Evolutionary conservation across 108 stramenopile genomes (phyloP).

Genomic region (Discostella stelligeroides): DNA sequence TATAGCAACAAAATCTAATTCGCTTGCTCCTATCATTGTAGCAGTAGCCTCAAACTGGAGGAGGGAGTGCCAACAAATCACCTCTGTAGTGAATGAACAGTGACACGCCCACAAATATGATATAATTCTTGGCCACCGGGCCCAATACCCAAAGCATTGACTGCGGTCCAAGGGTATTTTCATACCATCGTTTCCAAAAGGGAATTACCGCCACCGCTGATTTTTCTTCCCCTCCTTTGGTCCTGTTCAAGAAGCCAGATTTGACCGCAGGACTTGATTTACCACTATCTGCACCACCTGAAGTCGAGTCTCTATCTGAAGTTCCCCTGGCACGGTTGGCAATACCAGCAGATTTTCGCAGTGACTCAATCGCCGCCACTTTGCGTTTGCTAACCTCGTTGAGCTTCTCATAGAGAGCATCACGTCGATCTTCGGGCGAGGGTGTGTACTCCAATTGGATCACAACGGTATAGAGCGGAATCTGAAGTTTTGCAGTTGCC

Average conservation of each 20-base stretch:
- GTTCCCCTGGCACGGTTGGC: conserved; percentile 49
- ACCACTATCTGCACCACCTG: conserved; percentile 11
- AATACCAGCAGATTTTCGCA: conserved; percentile 62
- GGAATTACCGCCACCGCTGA: conserved; percentile 14
- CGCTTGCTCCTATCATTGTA: too few relatives aligned
- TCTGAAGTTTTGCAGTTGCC: conserved; percentile 5
- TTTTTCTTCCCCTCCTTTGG: conserved; percentile 10
- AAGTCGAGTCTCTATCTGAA: conserved; percentile 12
- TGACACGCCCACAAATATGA: conserved; percentile 75
- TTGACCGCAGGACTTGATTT: conserved; percentile 58
- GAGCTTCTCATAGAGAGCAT: conserved; percentile 73
- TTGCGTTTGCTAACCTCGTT: conserved; percentile 77
- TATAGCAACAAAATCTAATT: too few relatives aligned
- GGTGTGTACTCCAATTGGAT: conserved; percentile 73
- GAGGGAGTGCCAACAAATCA: conserved; percentile 74
- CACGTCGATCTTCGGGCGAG: conserved; percentile 70
- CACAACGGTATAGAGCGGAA: conserved; percentile 59
- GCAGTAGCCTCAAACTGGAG: conserved; percentile 66
- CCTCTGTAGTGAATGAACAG: conserved; percentile 74
- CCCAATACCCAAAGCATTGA: conserved; percentile 68
- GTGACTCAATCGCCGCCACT: conserved; percentile 61
- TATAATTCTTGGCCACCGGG: conserved; percentile 74
- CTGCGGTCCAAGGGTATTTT: conserved; percentile 63
- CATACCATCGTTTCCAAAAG: conserved; percentile 62
- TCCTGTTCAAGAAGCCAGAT: conserved; percentile 80